Evolutionary conservation across 2,329 filamentous ascomycete genomes (phyloP).

Genomic region (Erysiphe neolycopersici): DNA sequence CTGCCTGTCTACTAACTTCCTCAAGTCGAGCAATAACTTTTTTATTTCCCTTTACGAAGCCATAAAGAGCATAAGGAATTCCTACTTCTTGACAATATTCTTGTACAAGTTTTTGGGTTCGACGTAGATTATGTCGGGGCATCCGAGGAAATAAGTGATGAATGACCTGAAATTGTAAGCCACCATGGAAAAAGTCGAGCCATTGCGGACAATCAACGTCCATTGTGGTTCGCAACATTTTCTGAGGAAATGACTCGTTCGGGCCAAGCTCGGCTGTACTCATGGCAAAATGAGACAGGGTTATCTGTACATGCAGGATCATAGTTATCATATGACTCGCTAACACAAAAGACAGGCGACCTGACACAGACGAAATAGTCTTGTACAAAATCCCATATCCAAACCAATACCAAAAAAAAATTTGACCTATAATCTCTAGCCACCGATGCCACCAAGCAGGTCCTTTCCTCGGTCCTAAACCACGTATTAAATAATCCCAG

Average conservation of each 20-base stretch:
- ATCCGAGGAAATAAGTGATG: conserved; percentile 69
- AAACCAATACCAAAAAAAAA: conserved; percentile 70
- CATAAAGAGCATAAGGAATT: conserved; percentile 66
- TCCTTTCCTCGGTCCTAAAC: conserved; percentile 45
- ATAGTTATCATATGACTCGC: conserved; percentile 59
- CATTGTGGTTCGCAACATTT: conserved; percentile 83
- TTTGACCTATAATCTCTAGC: conserved; percentile 49
- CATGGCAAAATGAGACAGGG: conserved; percentile 81
- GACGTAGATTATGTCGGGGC: conserved; percentile 59
- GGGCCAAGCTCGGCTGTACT: conserved; percentile 66
- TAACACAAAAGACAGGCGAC: conserved; percentile 48
- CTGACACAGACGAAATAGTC: conserved; percentile 39
- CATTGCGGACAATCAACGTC: conserved; percentile 69
- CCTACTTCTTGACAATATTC: conserved; percentile 61
- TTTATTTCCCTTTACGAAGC: conserved; percentile 62
- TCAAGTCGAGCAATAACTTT: conserved; percentile 50
- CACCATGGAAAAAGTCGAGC: conserved; percentile 75
- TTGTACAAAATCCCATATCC: conserved; percentile 59
- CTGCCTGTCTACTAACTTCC: conserved; percentile 56
- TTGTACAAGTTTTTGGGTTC: conserved; percentile 46
- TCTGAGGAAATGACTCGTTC: conserved; percentile 66
- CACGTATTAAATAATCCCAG: conserved; percentile 47
- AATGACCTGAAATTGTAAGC: conserved; percentile 70
- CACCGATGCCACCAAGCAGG: conserved; percentile 62
- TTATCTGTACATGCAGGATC: conserved; percentile 71